Evolutionary conservation across 371 early-diverging fungal species (phyloP), one percentile per base, ranked within the genome.

Genomic region (Mucor lusitanicus): DNA sequence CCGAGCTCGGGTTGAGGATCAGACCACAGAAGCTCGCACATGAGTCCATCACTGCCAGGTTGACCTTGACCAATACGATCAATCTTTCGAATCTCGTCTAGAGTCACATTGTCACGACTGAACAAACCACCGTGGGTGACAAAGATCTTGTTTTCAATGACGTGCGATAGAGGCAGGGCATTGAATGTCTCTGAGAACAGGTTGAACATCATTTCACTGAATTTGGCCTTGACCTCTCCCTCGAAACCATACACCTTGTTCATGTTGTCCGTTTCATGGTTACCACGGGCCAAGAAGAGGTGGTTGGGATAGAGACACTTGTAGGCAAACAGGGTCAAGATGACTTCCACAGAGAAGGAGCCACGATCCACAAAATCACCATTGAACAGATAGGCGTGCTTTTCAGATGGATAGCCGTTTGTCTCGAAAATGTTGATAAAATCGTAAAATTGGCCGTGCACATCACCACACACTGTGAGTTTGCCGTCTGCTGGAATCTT

Each of bases 291-390:
- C 63, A 99, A 76, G 75, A 86, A 94, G 70, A 99, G 81, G 9
- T 85, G 79, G 21, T 90, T 77, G 12, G 99, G 99, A 73, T 96
- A 96, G 56, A 96, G 84, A 74, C 91, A 86, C 78, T 97, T 96
- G 85, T 89, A 95, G 7, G 95, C 89, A 64, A 98, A 90, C 50
- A 99, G 85, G n/a, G 97, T 90, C 64, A 97, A 69, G 63, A 99
- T 93, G 62, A 95, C 94, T 76, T 99, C 99, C 8, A 97, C 86
- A 8, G 96, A 96, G 83, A 97, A 95, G 48, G 93, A 92, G 35
- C 99, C 99, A 63, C 99, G 93, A 76, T 99, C 99, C 27, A 98
- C 99, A 86, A 98, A 99, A 68, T 98, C 99, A 62, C 99, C 99
- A 81, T 98, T 99, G 81, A 97, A 97, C 67, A 97, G 80, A 69